phyloP scores from a whole-genome alignment of 257 asterid species.

The Nemophila menziesii region DNA sequence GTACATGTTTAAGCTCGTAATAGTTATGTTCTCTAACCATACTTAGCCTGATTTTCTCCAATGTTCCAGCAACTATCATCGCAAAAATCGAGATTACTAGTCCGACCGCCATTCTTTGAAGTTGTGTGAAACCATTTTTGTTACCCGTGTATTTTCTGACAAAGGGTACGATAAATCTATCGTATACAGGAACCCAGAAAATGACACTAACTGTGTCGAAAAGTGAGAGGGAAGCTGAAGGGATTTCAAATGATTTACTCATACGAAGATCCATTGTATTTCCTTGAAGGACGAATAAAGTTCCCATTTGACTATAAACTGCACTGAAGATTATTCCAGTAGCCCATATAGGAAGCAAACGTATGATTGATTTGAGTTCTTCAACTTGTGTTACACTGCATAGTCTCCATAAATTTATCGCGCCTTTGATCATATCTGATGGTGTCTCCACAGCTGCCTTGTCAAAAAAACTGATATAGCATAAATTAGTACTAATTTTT shows the following conservation, averaged over 20 bases:
- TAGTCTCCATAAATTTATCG: conserved; percentile 35
- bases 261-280: conserved; percentile 42
- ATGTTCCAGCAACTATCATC: conserved; percentile 35
- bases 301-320: conserved; percentile 60
- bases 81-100: conserved; percentile 44
- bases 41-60: conserved; percentile 31
- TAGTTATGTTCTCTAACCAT: conserved; percentile 22
- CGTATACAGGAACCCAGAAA: conserved; percentile 53
- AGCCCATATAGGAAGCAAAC: conserved; percentile 52
- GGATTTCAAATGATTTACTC: conserved; percentile 34
- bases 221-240: conserved; percentile 47
- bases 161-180: conserved; percentile 34
- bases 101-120: conserved; percentile 52
- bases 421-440: conserved; percentile 26
- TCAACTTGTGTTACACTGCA: conserved; percentile 64
- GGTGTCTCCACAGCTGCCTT: conserved; percentile 55
- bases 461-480: conserved; percentile 41
- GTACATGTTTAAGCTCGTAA: conserved; percentile 28
- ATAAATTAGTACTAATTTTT: not conserved
- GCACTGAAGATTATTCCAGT: conserved; percentile 54
- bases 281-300: conserved; percentile 57
- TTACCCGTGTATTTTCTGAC: conserved; percentile 38
- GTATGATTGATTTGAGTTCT: conserved; percentile 44
- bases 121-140: conserved; percentile 56
- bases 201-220: conserved; percentile 57